These are phyloP conservation scores for Penicillium flavigenum DNA, from an alignment of 495 filamentous ascomycete genomes.

Conservation along the genomic window DNA sequence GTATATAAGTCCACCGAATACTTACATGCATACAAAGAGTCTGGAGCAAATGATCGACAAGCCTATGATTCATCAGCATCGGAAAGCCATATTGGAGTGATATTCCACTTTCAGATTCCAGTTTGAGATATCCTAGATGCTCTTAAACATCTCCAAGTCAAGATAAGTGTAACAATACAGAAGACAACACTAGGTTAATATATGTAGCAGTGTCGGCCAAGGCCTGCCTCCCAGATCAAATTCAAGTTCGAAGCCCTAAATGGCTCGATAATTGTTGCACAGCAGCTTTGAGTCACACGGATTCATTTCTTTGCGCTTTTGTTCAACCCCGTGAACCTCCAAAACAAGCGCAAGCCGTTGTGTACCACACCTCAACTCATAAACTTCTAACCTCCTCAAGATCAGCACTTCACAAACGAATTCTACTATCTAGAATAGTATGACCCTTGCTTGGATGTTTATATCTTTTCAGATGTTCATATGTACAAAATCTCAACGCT, in stretches of 20 bases:
- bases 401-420: neutral
- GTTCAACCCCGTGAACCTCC: neutral
- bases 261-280: neutral
- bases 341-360: neutral
- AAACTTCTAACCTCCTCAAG: neutral
- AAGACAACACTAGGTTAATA: too few relatives aligned
- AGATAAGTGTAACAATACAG: too few relatives aligned
- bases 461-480: neutral
- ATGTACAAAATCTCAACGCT: neutral
- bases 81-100: too few relatives aligned
- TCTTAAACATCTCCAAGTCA: too few relatives aligned
- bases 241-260: neutral
- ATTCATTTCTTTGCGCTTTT: neutral
- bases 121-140: too few relatives aligned
- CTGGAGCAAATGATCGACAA: neutral
- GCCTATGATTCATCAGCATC: too few relatives aligned
- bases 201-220: neutral
- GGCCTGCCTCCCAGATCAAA: neutral
- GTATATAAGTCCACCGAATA: too few relatives aligned
- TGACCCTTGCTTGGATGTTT: neutral
- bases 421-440: neutral
- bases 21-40: neutral
- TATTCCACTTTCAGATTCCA: too few relatives aligned
- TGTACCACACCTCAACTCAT: neutral
- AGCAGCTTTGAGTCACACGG: neutral